Evolutionary conservation across 805 yeast genomes (phyloP), one percentile per base, ranked within the genome.

Genomic region (Nakazawaea wickerhamii): DNA sequence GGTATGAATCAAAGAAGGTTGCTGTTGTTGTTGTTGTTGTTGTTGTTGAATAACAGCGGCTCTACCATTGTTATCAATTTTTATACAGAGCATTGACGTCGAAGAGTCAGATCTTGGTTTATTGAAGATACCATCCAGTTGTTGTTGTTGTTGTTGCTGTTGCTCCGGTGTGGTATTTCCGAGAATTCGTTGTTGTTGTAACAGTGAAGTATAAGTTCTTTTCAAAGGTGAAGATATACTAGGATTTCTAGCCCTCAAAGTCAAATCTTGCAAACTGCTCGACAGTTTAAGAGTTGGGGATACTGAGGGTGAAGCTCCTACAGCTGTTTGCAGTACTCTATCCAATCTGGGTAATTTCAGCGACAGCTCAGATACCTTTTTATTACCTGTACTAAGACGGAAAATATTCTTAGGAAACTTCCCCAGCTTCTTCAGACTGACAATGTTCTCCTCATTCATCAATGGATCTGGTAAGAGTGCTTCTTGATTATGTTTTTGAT

Each of bases 371-470:
- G 26, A 26, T 1, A 39, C 39, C 27, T 47, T 49, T 38, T 36
- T 38, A 14, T 35, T 30, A 17, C 42, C 39, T 11, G 42, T 27
- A 23, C 35, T 38, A 13, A 38, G 32, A 9, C 43, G 30, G 27
- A 41, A 41, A 22, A 49, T 28, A 21, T 41, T 44, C 27, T 46
- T 48, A 13, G 48, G 48, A 34, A 47, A 36, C 17, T 33, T 40
- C 21, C 41, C 38, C 8, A 13, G 35, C 22, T 30, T 32, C 35
- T 41, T 38, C 1, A n/a, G 20, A 8, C 21, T 28, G 15, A 28
- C 14, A 7, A 15, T n/a, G 14, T 28, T 28, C 27, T 25, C 13
- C 27, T 25, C 10, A 23, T 8, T 7, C 26, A 23, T 7, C 26
- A 23, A 8, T 23, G 26, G 10, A 23, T 23, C 26, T 15, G 11